A percentile compares a stretch with the other conserved stretches of the same genome.
Evolutionary conservation across 139 green algal species (phyloP).

Genomic region (Volvox reticuliferus): DNA sequence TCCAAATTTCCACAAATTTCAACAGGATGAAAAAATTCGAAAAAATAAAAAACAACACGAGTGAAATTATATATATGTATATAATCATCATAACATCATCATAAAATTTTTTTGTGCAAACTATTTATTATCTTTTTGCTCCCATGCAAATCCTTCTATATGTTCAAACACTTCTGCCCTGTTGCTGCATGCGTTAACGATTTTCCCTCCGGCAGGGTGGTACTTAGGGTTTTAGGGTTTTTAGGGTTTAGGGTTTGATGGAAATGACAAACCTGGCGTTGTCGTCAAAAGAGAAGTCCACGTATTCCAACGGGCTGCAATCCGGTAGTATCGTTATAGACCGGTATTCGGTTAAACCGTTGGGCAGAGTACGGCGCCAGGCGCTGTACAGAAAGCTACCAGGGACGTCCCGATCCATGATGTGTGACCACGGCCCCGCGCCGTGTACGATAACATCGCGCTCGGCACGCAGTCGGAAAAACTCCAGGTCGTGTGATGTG

Average conservation of each 20-base stretch:
- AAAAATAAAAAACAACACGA: background rate
- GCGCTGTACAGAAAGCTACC: constrained; percentile 59
- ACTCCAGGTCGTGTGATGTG: constrained; percentile 59
- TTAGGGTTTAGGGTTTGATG: too few species aligned
- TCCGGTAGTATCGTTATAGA: constrained; percentile 70
- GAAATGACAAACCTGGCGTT: constrained; percentile 44
- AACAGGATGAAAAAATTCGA: background rate
- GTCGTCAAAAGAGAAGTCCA: constrained; percentile 84
- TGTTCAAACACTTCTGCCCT: too few species aligned
- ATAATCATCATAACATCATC: too few species aligned
- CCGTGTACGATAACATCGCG: constrained; percentile 14
- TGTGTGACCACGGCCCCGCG: constrained; percentile 56
- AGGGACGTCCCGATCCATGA: constrained; percentile 62
- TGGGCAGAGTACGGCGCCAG: constrained; percentile 62
- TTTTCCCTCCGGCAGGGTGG: too few species aligned
- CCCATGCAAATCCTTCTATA: background rate
- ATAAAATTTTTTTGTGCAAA: too few species aligned
- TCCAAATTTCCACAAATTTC: background rate
- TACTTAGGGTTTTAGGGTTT: too few species aligned
- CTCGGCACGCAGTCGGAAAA: constrained; percentile 56
- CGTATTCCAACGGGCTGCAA: constrained; percentile 79
- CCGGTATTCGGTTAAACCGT: constrained; percentile 79
- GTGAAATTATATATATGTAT: background rate
- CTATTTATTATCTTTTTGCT: too few species aligned
- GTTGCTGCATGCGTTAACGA: too few species aligned